Evolutionary conservation across 192 early-diverging fungal genomes (phyloP), one percentile per base, ranked within the genome.

Genomic region (Pilobolus umbonatus): DNA sequence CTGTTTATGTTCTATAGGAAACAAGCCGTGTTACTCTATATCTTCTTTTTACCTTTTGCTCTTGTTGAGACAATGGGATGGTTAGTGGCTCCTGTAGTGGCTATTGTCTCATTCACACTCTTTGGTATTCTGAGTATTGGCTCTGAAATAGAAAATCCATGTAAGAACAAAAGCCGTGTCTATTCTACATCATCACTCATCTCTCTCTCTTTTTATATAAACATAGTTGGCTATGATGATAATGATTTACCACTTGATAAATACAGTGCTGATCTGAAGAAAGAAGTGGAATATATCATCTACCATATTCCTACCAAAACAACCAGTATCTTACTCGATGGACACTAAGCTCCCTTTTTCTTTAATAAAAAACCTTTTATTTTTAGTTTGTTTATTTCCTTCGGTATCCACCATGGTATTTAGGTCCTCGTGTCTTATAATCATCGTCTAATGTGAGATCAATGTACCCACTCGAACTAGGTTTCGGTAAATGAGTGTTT

Each of bases 141-240:
- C 43, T 68, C 74, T 9, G 85, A 92, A 74, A 90, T 94, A 51
- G 89, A 94, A 65, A 91, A 94, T 69, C 91, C 91, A 19, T 90
- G 62, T 64, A 64, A 56, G 62, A 22, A 24, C 17, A 5, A 50
- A 32, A 21, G 1, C 25, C 5, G 25, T 49, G 1, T 31, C 5
- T 29, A 26, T 0, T 28, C 8, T 11, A 47, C 14, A 47, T 24
- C 12, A 24, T 25, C 12, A 47, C 0, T 0, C 17, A 4, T 10
- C 14, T 22, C 17, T 46, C 3, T 62, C 36, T 45, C 21, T 24
- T 21, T 54, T 63, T 46, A n/a, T 38, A 14, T 29, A 6, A 44
- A 26, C 36, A 62, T 81, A 49, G 79, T 74, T 62, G 77, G 77
- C 45, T 81, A 79, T 43, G 81, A 83, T 53, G 59, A 68, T 0